Base-by-base conservation (phyloP, 345 rosid species). In the Hypericum androsaemum region DNA sequence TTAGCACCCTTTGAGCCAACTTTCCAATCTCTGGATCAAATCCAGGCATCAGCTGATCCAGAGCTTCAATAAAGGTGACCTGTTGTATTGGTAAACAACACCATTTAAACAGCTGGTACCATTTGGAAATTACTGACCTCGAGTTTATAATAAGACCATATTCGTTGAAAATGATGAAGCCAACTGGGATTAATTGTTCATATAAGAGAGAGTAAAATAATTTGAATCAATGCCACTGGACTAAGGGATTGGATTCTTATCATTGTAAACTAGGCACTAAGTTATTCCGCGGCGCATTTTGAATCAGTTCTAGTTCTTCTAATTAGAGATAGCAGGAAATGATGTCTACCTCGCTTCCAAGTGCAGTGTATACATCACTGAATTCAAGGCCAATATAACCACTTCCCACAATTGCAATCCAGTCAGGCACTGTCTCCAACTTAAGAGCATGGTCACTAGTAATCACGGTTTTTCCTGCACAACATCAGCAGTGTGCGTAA, bases 391-490 rank as follows among this genome's bases (percentile, higher is more conserved):
- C 98, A 70, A 92, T 92, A 61, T 92, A 92, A 61, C 98, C 98
- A 77, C 97, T 88, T 69, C 98, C 98, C 5, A 94, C 87, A 47
- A 94, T 94, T 13, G 94, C 97, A 62, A 94, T 83, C 99, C 99
- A 94, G 50, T 88, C 95, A 47, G 99, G 99, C 14, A 94, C 95
- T 52, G 58, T 62, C 78, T 94, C 99, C 79, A 94, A 67, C 59
- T 94, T 94, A 58, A 94, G 86, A 10, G 99, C 99, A 76, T 94
- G 97, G 71, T 94, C 99, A 58, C 99, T 94, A 22, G 99, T 94
- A 66, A 92, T 94, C 28, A 94, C 99, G 64, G 97, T 83, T 77
- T 94, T 94, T 63, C 99, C 99, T 88, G 82, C 72, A 77, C 50
- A 15, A 49, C 52, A 57, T 64, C 64, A 50, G 8, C 43, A 57